phyloP scores from a whole-genome alignment of 257 asterid species.

The Eucommia ulmoides region DNA sequence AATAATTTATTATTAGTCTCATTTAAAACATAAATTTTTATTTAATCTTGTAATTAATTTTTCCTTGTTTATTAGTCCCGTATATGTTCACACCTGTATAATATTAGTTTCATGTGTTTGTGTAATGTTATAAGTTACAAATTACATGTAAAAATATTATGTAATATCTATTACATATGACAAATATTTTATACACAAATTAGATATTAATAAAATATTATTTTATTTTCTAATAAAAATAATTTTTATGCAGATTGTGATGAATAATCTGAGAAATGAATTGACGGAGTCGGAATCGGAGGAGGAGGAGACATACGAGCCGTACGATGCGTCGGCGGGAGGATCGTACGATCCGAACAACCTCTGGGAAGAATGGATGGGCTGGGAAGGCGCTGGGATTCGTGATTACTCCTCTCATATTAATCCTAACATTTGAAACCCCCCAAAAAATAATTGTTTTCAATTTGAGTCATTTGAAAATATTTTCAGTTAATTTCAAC shows the following conservation, averaged over 20 bases:
- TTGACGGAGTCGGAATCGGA: slow-evolving; percentile 13
- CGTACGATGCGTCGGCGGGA: slow-evolving; percentile 29
- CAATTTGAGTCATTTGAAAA: too few relatives aligned
- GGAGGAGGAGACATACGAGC: slow-evolving; percentile 5
- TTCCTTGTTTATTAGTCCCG: too few relatives aligned
- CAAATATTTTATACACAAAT: too few relatives aligned
- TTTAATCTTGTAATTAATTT: too few relatives aligned
- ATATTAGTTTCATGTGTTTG: too few relatives aligned
- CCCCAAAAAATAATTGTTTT: too few relatives aligned
- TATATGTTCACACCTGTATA: too few relatives aligned
- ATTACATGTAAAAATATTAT: neutral
- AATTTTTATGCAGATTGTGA: slow-evolving; percentile 50
- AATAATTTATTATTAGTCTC: too few relatives aligned
- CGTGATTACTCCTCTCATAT: slow-evolving; percentile 72
- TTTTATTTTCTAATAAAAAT: too few relatives aligned
- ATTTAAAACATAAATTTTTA: too few relatives aligned
- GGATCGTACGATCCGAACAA: slow-evolving; percentile 60
- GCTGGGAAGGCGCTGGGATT: slow-evolving; percentile 96
- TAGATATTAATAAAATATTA: too few relatives aligned
- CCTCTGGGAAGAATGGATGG: slow-evolving; percentile 97
- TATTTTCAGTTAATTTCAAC: too few relatives aligned
- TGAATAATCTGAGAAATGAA: slow-evolving; percentile 51
- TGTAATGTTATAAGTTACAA: neutral
- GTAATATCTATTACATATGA: neutral
- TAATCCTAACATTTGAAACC: slow-evolving; percentile 64